Evolutionary conservation across 2,329 filamentous ascomycete genomes (phyloP), one percentile per base, ranked within the genome.

Genomic region (Sarocladiaceae sp.): DNA sequence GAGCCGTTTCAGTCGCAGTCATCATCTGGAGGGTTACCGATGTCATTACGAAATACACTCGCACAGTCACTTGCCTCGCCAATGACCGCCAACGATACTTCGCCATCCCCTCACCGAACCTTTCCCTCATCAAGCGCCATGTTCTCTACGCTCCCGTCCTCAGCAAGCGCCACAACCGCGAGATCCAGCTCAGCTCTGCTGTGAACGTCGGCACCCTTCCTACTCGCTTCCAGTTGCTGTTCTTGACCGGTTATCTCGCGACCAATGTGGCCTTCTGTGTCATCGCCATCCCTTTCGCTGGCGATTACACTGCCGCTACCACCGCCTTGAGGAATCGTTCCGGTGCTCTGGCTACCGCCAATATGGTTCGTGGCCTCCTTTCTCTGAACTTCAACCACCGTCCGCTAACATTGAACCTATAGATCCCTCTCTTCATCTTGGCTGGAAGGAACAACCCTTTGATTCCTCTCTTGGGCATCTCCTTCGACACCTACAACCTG

Each of bases 41-140:
- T 42, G 72, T 76, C 45, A 65, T 85, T 46, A 69, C 78, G 47
- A 78, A 75, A 52, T 83, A 93, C 57, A 69, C 90, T 29, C 80
- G 89, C 50, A 83, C 78, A 20, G 72, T 95, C 34, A 75, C 84
- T 33, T 88, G 82, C 56, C 74, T 95, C 52, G 83, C 78, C 66
- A 88, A 88, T 66, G 83, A 87, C 51, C 83, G 74, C 1, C 89
- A 95, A 62, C 73, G 77, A 48, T 95, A 88, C 68, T 95, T 90
- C 59, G 75, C 82, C 35, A 67, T 70, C 19, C 74, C 84, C 5
- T 70, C 70, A 6, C 53, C 59, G 12, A 69, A 66, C 33, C 63
- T 68, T 46, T 68, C 83, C n/a, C 78, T 71, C 63, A 66, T 88
- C 51, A 83, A 86, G 68, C 78, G 75, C 47, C 94, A 95, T 58